phyloP scores from a whole-genome alignment of 2,329 filamentous ascomycete species.

The Clarireedia monteithiana region DNA sequence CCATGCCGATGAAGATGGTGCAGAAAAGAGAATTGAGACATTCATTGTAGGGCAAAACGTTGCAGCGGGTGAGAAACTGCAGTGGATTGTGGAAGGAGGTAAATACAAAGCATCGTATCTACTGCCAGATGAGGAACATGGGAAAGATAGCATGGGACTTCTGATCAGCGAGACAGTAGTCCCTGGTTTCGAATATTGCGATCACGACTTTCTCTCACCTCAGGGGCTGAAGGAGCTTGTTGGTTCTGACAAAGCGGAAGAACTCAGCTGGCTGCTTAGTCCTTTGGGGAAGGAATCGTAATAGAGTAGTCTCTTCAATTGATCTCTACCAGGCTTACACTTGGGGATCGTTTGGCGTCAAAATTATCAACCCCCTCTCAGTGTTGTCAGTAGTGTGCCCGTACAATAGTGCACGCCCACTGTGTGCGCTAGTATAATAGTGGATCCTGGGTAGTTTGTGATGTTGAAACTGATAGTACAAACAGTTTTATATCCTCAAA shows the following conservation, averaged over 20 bases:
- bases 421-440: no score
- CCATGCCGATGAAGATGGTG: slow-evolving; percentile 42
- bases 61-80: slow-evolving; percentile 49
- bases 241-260: slow-evolving; percentile 38
- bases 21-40: slow-evolving; percentile 46
- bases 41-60: slow-evolving; percentile 56
- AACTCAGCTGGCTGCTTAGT: slow-evolving; percentile 41
- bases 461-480: no score
- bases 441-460: no score
- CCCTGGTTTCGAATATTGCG: slow-evolving; percentile 58
- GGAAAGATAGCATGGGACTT: slow-evolving; percentile 36
- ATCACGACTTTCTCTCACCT: slow-evolving; percentile 57
- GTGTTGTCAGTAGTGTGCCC: no score
- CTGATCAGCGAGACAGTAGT: slow-evolving; percentile 63
- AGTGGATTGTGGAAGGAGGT: slow-evolving; percentile 63
- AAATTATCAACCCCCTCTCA: no score
- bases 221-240: slow-evolving; percentile 45
- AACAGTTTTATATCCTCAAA: no score
- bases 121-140: slow-evolving; percentile 37
- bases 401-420: no score
- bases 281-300: slow-evolving; percentile 19
- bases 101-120: slow-evolving; percentile 60
- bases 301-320: neutral
- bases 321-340: neutral
- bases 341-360: no score